phyloP scores from a whole-genome alignment of 306 rosid species.

The Heteromeles arbutifolia region DNA sequence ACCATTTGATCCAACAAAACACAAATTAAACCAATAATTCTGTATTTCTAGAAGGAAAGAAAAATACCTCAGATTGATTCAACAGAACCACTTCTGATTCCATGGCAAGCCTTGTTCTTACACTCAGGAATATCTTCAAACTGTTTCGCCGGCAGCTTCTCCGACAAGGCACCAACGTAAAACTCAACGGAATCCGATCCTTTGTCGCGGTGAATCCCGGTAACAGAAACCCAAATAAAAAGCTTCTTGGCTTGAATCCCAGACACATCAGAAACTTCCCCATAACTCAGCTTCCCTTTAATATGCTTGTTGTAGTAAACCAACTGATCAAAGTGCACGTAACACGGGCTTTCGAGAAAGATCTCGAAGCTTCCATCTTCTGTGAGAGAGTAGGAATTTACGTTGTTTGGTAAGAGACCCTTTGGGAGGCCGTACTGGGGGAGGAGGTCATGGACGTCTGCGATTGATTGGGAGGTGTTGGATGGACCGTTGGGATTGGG shows the following conservation, averaged over 20 bases:
- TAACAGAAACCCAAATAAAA: slow-evolving; percentile 56
- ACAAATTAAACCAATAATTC: not conserved
- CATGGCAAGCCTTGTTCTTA: slow-evolving; percentile 18
- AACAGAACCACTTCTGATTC: not conserved
- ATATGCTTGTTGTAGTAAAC: slow-evolving; percentile 50
- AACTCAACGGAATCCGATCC: slow-evolving; percentile 38
- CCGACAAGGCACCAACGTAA: slow-evolving; percentile 51
- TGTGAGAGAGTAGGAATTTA: slow-evolving; percentile 50
- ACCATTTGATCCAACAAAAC: not conserved
- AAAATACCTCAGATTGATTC: slow-evolving; percentile 24
- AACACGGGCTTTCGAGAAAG: slow-evolving; percentile 44
- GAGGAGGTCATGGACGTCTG: slow-evolving; percentile 61
- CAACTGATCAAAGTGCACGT: slow-evolving; percentile 39
- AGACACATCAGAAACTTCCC: slow-evolving; percentile 44
- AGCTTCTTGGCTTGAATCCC: slow-evolving; percentile 66
- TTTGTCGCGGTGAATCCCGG: slow-evolving; percentile 39
- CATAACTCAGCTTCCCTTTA: slow-evolving; percentile 42
- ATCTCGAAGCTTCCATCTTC: slow-evolving; percentile 43
- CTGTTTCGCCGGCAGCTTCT: slow-evolving; percentile 40
- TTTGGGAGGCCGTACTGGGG: slow-evolving; percentile 58
- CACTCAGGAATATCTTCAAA: slow-evolving; percentile 45
- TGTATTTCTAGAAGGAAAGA: not conserved
- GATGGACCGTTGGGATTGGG: slow-evolving; percentile 3
- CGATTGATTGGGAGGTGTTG: not conserved
- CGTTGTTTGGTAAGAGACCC: slow-evolving; percentile 70